A percentile compares a stretch with the other conserved stretches of the same genome.
Evolutionary conservation across 441 rosid genomes (phyloP).

Genomic region (Corymbia calophylla): DNA sequence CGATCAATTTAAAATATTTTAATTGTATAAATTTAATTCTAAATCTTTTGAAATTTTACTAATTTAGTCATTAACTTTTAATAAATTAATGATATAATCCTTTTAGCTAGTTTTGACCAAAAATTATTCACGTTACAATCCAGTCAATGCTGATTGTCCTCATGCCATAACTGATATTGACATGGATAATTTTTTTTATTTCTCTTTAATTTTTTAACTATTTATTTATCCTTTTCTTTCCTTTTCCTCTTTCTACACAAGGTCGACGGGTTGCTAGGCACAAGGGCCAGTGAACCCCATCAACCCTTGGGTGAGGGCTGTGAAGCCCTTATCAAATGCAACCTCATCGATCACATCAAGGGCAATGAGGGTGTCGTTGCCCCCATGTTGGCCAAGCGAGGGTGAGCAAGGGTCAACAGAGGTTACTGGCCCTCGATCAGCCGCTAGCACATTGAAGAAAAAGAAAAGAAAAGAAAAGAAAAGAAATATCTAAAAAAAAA

Average conservation of each 20-base stretch:
- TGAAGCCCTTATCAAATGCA: neutral
- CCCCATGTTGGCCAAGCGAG: neutral
- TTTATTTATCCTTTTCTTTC: too few relatives aligned
- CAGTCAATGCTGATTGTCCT: accelerated
- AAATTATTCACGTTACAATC: too few relatives aligned
- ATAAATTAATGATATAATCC: too few relatives aligned
- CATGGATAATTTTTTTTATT: too few relatives aligned
- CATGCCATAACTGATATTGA: accelerated
- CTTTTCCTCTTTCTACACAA: neutral
- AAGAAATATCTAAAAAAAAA: too few relatives aligned
- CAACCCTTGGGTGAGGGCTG: neutral
- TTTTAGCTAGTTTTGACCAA: neutral
- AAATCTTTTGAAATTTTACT: too few relatives aligned
- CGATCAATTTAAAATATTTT: too few relatives aligned
- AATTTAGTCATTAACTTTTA: too few relatives aligned
- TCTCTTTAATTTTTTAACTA: too few relatives aligned
- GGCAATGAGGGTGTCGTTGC: neutral
- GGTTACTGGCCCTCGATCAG: neutral
- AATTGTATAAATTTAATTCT: too few relatives aligned
- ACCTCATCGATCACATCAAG: accelerated
- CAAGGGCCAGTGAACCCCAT: too few relatives aligned
- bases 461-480: too few relatives aligned
- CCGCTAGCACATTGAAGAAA: accelerated
- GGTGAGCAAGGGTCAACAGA: accelerated
- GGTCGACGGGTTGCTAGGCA: accelerated